A percentile compares a stretch with the other conserved stretches of the same genome.
Conservation (phyloP, 805 yeast species). For the Jamesozyma rosinii region DNA sequence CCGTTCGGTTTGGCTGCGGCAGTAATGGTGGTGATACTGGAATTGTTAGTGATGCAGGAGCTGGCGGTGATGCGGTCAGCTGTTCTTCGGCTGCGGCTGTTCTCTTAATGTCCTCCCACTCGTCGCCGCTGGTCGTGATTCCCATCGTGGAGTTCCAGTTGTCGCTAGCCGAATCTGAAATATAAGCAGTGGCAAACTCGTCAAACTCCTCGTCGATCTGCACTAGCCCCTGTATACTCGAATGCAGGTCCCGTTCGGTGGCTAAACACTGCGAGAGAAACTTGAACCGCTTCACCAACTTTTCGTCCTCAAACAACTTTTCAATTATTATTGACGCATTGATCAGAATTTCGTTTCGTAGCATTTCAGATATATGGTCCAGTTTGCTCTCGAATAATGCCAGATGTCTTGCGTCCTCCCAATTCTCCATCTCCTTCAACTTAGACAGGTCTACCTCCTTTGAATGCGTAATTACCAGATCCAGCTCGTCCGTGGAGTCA, state of each 20-base stretch:
- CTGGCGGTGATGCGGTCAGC: neutral
- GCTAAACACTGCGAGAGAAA: constrained; percentile 18
- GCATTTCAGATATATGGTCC: constrained; percentile 36
- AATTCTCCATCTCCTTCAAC: constrained; percentile 45
- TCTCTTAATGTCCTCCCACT: neutral
- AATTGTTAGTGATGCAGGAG: neutral
- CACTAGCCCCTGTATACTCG: constrained; percentile 24
- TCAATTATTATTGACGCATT: constrained; percentile 51
- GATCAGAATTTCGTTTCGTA: constrained; percentile 47
- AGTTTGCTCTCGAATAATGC: constrained; percentile 35
- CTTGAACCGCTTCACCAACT: constrained; percentile 18
- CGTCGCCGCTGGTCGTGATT: neutral
- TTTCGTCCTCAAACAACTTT: constrained; percentile 30
- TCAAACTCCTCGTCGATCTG: constrained; percentile 32
- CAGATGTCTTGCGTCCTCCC: constrained; percentile 41
- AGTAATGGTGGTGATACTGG: neutral
- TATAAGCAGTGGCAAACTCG: constrained; percentile 21
- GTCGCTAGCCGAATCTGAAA: neutral
- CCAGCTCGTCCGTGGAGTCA: constrained; percentile 42
- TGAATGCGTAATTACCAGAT: constrained; percentile 38
- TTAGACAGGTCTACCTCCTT: constrained; percentile 36
- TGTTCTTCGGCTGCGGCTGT: neutral
- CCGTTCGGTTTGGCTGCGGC: neutral
- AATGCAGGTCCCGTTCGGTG: constrained; percentile 13
- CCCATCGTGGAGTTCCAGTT: neutral